Base-by-base conservation (phyloP, 495 filamentous ascomycete species). In the Aspergillus egyptiacus region DNA sequence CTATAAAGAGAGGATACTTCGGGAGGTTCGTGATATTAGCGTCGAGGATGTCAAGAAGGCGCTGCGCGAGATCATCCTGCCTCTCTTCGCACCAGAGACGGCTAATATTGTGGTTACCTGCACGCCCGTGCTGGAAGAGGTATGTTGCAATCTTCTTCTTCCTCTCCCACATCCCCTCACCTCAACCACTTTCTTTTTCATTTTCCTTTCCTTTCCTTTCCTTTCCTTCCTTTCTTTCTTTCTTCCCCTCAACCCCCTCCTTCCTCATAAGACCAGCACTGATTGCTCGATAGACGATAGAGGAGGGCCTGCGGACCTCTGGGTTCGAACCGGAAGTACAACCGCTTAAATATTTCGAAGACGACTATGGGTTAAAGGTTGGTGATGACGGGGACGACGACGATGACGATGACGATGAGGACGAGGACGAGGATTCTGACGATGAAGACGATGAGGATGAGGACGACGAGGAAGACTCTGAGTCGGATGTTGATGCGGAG, bases 101-200 rank as follows among this genome's bases (percentile, higher is more conserved):
- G 82, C 87, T 38, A 91, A 96, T 57, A 68, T 96, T 24, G 80
- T 95, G 6, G 75, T 96, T 46, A 93, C 93, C n/a, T 94, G 91
- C 63, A 86, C 87, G 18, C 82, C 85, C 27, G 78, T 87, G 33
- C 85, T 95, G 78, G 73, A 84, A 53, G 86, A 96, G 75, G 87
- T 91, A 71, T 67, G 81, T 61, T 37, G 34, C 40, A 33, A 46
- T 25, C 18, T 15, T 38, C 45, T 9, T 46, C 39, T 13, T 31
- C 15, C 45, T 10, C 40, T 58, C n/a, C n/a, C n/a, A n/a, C n/a
- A n/a, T n/a, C n/a, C n/a, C n/a, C n/a, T n/a, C n/a, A n/a, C n/a
- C n/a, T n/a, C n/a, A n/a, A n/a, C n/a, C n/a, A n/a, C n/a, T n/a
- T n/a, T n/a, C n/a, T n/a, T n/a, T n/a, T n/a, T n/a, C n/a, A n/a